phyloP scores from a whole-genome alignment of 2,329 filamentous ascomycete species.

The Elsinoe necatrix region DNA sequence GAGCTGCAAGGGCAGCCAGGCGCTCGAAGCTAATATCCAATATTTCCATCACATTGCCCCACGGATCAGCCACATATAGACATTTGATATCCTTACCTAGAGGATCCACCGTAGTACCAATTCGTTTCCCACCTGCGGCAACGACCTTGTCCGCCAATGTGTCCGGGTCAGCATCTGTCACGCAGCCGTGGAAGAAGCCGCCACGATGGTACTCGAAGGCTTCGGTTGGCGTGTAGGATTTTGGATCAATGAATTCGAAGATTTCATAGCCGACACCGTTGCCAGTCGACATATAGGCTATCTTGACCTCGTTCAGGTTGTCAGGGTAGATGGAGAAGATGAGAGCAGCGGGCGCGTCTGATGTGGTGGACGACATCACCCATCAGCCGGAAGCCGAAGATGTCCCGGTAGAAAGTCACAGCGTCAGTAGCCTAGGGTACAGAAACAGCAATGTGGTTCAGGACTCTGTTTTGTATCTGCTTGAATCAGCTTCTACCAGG shows the following conservation, averaged over 20 bases:
- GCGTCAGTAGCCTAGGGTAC: slow-evolving; percentile 23
- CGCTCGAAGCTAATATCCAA: slow-evolving; percentile 22
- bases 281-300: slow-evolving; percentile 27
- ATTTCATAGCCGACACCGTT: slow-evolving; percentile 31
- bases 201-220: slow-evolving; percentile 24
- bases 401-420: slow-evolving; percentile 23
- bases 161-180: slow-evolving; percentile 28
- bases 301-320: slow-evolving; percentile 25
- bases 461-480: neutral
- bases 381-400: slow-evolving; percentile 25
- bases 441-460: slow-evolving; percentile 26
- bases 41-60: slow-evolving; percentile 27
- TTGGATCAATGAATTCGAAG: slow-evolving; percentile 29
- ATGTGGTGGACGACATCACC: slow-evolving; percentile 17
- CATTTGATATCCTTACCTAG: slow-evolving; percentile 20
- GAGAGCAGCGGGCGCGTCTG: slow-evolving; percentile 19
- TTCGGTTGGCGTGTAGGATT: slow-evolving; percentile 13
- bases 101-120: slow-evolving; percentile 25
- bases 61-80: slow-evolving; percentile 25
- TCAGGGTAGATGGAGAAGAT: slow-evolving; percentile 29
- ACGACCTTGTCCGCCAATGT: slow-evolving; percentile 24
- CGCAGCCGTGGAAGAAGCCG: slow-evolving; percentile 32
- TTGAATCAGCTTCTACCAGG: neutral
- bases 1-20: neutral
- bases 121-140: slow-evolving; percentile 25